Evolutionary conservation across 495 filamentous ascomycete genomes (phyloP), one percentile per base, ranked within the genome.

Genomic region (Acidiella bohemica): DNA sequence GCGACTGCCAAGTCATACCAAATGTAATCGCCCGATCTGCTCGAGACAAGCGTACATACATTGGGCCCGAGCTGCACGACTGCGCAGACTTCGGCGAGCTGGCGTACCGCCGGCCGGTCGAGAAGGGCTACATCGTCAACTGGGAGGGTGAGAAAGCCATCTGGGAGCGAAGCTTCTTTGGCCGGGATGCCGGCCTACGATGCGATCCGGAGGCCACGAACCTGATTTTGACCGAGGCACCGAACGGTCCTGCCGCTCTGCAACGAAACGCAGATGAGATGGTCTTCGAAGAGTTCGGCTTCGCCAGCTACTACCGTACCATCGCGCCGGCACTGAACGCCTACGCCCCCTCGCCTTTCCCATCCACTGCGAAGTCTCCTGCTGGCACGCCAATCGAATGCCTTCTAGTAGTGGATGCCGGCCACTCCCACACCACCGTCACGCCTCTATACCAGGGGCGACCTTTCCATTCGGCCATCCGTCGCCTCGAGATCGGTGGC

Each of bases 241-340:
- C 92, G n/a, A 96, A 95, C 59, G 75, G 80, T 3, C 70, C 88
- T 31, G 73, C 76, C 3, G 65, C 71, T 8, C 62, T 99, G 37
- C 88, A 95, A 60, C 74, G 72, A 13, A 86, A 94, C 55, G 84
- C 83, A 42, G 90, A 96, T 57, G 84, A 99, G 66, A 84, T 99
- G 56, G 73, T 95, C 0, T 96, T 96, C 65, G 90, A 99, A 56
- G 87, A 96, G 57, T 96, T 86, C 67, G 84, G 84, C n/a, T 96
- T 96, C 60, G 73, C 80, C 13, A 76, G 77, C 32, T 93, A 92
- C 59, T 78, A 75, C 41, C 71, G 90, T 34, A 78, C 70, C 50
- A 59, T 83, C 41, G 78, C 73, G 2, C 64, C 85, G 3, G 65
- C 75, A 0, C 66, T 93, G 29, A 90, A 93, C 51, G 78, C 86